Conservation (phyloP, 2,329 filamentous ascomycete species). For the Xylaria sp. region DNA sequence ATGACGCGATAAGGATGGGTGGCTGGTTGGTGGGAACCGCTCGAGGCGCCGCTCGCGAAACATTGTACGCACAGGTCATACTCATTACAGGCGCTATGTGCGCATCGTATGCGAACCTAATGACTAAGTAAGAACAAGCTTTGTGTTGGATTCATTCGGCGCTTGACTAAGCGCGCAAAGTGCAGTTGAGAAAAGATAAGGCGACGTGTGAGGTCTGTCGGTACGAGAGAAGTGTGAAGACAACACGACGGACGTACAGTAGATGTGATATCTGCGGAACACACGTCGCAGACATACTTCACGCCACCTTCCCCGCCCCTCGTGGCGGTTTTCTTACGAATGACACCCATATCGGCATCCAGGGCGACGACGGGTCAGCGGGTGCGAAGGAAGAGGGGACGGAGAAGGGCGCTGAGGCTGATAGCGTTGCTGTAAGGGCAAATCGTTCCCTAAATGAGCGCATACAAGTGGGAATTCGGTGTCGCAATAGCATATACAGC, state of each 20-base stretch:
- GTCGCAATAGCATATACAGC: not conserved
- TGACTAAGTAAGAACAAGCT: constrained; percentile 14
- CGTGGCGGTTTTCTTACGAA: constrained; percentile 92
- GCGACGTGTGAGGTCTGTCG: not conserved
- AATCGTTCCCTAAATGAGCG: not conserved
- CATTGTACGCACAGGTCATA: constrained; percentile 98
- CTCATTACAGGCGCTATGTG: constrained; percentile 83
- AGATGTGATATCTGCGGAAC: constrained; percentile 94
- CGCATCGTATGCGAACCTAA: constrained; percentile 94
- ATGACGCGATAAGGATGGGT: constrained; percentile 93
- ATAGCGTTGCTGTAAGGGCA: not conserved
- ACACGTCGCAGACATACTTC: constrained; percentile 98
- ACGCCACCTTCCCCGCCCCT: constrained; percentile 87
- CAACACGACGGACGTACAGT: constrained; percentile 74
- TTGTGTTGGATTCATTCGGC: not conserved
- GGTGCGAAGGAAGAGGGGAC: not conserved
- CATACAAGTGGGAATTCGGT: not conserved
- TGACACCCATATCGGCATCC: constrained; percentile 79
- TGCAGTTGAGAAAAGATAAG: not conserved
- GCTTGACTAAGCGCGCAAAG: not conserved
- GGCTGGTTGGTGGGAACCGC: constrained; percentile 85
- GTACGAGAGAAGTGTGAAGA: not conserved
- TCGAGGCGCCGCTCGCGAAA: constrained; percentile 83
- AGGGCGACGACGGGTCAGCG: constrained; percentile 20
- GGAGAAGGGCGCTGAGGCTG: not conserved